Conservation (phyloP, 129 eudicot genomes). For the Escallonia herrerae region DNA sequence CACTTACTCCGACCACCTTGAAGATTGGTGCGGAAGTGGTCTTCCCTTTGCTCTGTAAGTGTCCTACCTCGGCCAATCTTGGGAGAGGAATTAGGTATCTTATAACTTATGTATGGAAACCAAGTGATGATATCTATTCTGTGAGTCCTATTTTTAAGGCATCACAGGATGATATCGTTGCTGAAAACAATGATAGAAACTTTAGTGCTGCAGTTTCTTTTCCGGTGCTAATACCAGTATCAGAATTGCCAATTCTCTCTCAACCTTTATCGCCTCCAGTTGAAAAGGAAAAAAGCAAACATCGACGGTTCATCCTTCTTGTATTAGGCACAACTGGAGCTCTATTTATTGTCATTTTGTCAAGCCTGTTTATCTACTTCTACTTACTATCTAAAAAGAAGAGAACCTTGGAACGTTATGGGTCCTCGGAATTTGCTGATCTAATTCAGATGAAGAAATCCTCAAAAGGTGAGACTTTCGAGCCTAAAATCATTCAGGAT, state of each 20-base stretch:
- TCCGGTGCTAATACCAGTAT: conserved; percentile 59
- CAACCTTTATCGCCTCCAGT: conserved; percentile 23
- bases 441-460: conserved; percentile 31
- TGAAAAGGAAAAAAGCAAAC: conserved; percentile 17
- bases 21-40: conserved; percentile 46
- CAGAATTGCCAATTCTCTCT: conserved; percentile 32
- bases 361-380: conserved; percentile 22
- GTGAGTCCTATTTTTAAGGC: conserved; percentile 56
- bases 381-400: conserved; percentile 20
- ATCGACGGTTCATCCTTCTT: conserved; percentile 10
- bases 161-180: conserved; percentile 28
- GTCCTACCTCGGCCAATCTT: conserved; percentile 29
- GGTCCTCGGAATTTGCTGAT: conserved; percentile 43
- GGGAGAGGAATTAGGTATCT: conserved; percentile 32
- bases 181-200: conserved; percentile 46
- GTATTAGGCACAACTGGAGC: conserved; percentile 25
- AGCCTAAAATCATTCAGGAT: conserved; percentile 39
- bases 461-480: conserved; percentile 23
- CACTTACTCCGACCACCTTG: conserved; percentile 40
- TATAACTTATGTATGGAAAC: conserved; percentile 79
- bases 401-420: conserved; percentile 29
- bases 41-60: conserved; percentile 72
- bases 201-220: conserved; percentile 57
- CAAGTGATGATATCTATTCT: conserved; percentile 37
- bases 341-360: conserved; percentile 23